These are phyloP conservation scores for Stephanodiscus triporus DNA, from an alignment of 108 stramenopile species.

Conservation along the genomic window DNA sequence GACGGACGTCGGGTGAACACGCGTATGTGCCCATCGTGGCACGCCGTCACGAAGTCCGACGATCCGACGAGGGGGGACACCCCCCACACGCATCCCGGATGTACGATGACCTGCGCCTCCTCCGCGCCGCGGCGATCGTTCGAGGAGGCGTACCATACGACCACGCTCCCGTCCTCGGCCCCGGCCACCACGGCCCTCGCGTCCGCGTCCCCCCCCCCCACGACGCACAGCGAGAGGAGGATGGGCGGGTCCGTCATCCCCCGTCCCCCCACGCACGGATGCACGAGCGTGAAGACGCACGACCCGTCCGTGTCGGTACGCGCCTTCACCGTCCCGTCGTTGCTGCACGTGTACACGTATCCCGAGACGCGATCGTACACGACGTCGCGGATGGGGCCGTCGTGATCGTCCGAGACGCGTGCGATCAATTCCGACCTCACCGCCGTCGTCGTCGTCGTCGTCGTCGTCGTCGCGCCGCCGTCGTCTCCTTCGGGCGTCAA, in stretches of 20 bases:
- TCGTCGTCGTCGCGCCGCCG: constrained; percentile 23
- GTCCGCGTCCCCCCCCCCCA: constrained; percentile 17
- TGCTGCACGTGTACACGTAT: constrained; percentile 82
- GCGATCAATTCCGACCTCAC: constrained; percentile 38
- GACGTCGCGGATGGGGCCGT: constrained; percentile 84
- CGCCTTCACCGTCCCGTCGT: constrained; percentile 92
- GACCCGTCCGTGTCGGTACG: constrained; percentile 80
- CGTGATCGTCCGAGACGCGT: constrained; percentile 74
- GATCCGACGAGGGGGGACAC: constrained; percentile 48
- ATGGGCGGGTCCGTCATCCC: constrained; percentile 68
- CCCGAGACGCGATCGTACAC: constrained; percentile 53
- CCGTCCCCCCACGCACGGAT: constrained; percentile 18
- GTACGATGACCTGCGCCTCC: constrained; percentile 65
- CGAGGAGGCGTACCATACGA: constrained; percentile 56
- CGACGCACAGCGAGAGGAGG: constrained; percentile 62
- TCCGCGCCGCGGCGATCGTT: too few species aligned
- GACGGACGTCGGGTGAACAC: constrained; percentile 75
- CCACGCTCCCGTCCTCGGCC: constrained; percentile 84
- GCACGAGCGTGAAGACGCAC: constrained; percentile 66
- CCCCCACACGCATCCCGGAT: constrained; percentile 83
- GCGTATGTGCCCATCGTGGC: constrained; percentile 82
- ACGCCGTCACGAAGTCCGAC: constrained; percentile 89
- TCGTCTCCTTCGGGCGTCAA: constrained; percentile 3
- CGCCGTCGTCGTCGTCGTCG: constrained; percentile 3
- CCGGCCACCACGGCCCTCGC: constrained; percentile 52